phyloP scores from a whole-genome alignment of 1,139 yeast species.

The Zygosaccharomyces pseudobailii region DNA sequence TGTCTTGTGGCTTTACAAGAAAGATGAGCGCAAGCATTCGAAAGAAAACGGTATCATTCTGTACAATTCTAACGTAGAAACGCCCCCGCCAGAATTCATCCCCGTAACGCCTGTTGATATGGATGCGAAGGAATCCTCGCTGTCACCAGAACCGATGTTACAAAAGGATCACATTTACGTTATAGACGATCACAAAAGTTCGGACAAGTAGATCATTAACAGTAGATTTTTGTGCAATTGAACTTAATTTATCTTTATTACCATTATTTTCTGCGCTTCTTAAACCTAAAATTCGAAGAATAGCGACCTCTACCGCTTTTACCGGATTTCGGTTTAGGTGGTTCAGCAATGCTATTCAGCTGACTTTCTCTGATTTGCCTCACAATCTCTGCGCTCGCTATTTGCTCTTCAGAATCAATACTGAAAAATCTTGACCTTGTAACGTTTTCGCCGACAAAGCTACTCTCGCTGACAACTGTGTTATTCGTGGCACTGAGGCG shows the following conservation, averaged over 20 bases:
- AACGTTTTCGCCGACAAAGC: conserved; percentile 6
- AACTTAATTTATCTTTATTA: neutral
- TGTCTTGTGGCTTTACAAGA: conserved; percentile 54
- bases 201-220: neutral
- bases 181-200: neutral
- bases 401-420: conserved; percentile 9
- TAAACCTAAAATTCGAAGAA: neutral
- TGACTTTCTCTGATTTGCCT: conserved; percentile 19
- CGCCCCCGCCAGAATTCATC: neutral
- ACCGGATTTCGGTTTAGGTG: conserved; percentile 2
- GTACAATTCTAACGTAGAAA: conserved; percentile 38
- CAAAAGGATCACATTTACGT: neutral
- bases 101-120: neutral
- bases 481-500: conserved; percentile 5
- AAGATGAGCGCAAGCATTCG: conserved; percentile 50
- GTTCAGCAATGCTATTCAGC: conserved; percentile 1
- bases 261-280: neutral
- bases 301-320: conserved; percentile 3
- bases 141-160: neutral
- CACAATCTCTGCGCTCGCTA: conserved; percentile 17
- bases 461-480: conserved; percentile 16
- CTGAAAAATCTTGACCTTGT: conserved; percentile 21
- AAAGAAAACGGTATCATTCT: conserved; percentile 48
- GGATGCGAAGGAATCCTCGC: neutral
- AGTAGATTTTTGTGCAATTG: neutral